Base-by-base conservation (phyloP, 495 filamentous ascomycete genomes). In the Lasiosphaeria hispida region DNA sequence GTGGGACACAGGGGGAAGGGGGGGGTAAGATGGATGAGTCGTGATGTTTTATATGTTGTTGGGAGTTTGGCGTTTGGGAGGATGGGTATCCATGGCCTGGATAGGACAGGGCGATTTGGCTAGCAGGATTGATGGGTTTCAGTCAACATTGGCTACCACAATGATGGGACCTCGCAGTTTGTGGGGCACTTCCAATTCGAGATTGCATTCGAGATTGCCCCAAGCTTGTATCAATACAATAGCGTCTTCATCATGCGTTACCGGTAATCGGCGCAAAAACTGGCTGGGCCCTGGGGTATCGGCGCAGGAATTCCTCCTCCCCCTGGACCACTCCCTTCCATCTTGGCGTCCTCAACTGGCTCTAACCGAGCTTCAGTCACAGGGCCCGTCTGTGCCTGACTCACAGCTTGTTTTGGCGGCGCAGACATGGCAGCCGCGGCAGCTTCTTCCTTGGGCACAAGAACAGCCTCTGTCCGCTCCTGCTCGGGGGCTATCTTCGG, bases 401-500 rank as follows among this genome's bases (percentile, higher is more conserved):
- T n/a, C n/a, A n/a, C n/a, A n/a, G 23, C 23, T 5, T 30, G 23
- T 30, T 30, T 30, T 30, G 23, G n/a, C 7, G 37, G 10, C 23
- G 49, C 15, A 45, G 4, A 17, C 40, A 7, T 8, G 40, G 4
- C 15, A 18, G 41, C 15, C 43, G 17, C 0, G 49, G 2, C 40
- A 2, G 10, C 41, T 18, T 41, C 42, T 15, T 45, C 15, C 34
- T 47, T 55, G 17, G 49, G 34, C 38, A 42, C 42, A 19, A 35
- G 41, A 18, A 19, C 9, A 8, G 34, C 14, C 7, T 37, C 42
- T 14, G 19, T 19, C 35, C 13, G 44, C 34, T 23, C 38, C n/a
- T 19, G 44, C 14, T 23, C 38, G 6, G 49, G 49, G 8, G 30
- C 4, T 7, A 42, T 48, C 37, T 63, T 62, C 53, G 48, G 63